Percentiles rank a stretch among this genome's conserved stretches.
phyloP scores from a whole-genome alignment of 345 rosid genomes.

The Rubroshorea leprosula region DNA sequence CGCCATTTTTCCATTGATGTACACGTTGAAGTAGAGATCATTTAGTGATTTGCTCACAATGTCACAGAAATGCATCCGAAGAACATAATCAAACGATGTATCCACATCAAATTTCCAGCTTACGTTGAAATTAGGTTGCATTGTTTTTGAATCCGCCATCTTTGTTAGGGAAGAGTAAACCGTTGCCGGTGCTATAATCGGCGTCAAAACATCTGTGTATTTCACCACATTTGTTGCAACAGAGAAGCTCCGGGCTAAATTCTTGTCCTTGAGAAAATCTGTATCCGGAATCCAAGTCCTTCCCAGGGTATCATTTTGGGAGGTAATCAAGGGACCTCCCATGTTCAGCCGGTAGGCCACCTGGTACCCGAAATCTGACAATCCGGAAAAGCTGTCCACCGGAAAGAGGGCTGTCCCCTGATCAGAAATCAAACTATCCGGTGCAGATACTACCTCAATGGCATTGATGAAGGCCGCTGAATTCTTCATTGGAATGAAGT shows the following conservation, averaged over 20 bases:
- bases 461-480: conserved; percentile 70
- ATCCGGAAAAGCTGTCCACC: conserved; percentile 30
- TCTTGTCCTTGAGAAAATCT: conserved; percentile 39
- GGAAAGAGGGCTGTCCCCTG: conserved; percentile 50
- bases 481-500: conserved; percentile 41
- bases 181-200: no score
- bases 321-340: conserved; percentile 58
- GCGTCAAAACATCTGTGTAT: no score
- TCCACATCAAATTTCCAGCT: conserved; percentile 69
- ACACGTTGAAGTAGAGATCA: conserved; percentile 64
- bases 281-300: conserved; percentile 57
- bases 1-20: conserved; percentile 14
- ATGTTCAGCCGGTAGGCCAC: conserved; percentile 59
- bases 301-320: conserved; percentile 49
- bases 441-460: conserved; percentile 70
- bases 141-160: no score
- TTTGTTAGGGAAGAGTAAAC: no score
- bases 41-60: conserved; percentile 41
- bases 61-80: conserved; percentile 84
- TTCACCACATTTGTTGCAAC: conserved; percentile 22
- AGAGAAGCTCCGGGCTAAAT: conserved; percentile 29
- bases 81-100: conserved; percentile 52
- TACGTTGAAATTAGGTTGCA: conserved; percentile 29
- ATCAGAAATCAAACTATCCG: conserved; percentile 52
- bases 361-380: conserved; percentile 41